Conservation (phyloP, 805 yeast genomes). For the Candida berthetii region DNA sequence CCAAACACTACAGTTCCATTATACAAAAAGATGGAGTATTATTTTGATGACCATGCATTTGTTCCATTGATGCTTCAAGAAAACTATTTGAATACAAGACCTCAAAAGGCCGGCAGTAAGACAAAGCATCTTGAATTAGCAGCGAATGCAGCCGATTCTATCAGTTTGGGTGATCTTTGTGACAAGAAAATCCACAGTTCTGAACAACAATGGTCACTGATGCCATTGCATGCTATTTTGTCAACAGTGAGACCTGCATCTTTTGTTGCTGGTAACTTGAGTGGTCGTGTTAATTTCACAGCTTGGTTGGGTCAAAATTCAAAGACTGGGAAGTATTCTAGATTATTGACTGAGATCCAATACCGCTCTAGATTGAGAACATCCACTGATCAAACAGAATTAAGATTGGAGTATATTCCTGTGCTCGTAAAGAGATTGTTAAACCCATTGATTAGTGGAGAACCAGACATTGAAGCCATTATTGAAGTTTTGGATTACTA, state of each 20-base stretch:
- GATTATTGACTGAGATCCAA: constrained; percentile 81
- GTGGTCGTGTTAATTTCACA: constrained; percentile 72
- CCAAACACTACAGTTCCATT: constrained; percentile 46
- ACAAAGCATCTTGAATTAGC: constrained; percentile 53
- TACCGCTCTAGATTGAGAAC: constrained; percentile 81
- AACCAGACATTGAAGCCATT: constrained; percentile 60
- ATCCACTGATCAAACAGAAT: constrained; percentile 65
- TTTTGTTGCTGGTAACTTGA: constrained; percentile 63
- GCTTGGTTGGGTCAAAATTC: constrained; percentile 90
- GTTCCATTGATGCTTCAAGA: constrained; percentile 96
- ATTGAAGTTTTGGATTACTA: constrained; percentile 78
- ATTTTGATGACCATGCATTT: constrained; percentile 91
- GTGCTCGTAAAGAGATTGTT: constrained; percentile 50
- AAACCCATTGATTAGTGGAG: constrained; percentile 48
- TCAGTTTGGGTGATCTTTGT: constrained; percentile 79
- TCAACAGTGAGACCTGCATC: constrained; percentile 81
- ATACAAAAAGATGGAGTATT: constrained; percentile 80
- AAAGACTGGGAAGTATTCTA: constrained; percentile 66
- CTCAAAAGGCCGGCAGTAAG: constrained; percentile 37
- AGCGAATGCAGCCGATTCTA: constrained; percentile 78
- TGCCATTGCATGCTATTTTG: constrained; percentile 86
- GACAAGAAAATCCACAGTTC: constrained; percentile 80
- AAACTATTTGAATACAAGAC: constrained; percentile 70
- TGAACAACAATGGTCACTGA: constrained; percentile 90
- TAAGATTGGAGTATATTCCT: constrained; percentile 75